These are phyloP conservation scores for Fusarium avenaceum DNA, from an alignment of 2,329 filamentous ascomycete genomes.

Conservation along the genomic window DNA sequence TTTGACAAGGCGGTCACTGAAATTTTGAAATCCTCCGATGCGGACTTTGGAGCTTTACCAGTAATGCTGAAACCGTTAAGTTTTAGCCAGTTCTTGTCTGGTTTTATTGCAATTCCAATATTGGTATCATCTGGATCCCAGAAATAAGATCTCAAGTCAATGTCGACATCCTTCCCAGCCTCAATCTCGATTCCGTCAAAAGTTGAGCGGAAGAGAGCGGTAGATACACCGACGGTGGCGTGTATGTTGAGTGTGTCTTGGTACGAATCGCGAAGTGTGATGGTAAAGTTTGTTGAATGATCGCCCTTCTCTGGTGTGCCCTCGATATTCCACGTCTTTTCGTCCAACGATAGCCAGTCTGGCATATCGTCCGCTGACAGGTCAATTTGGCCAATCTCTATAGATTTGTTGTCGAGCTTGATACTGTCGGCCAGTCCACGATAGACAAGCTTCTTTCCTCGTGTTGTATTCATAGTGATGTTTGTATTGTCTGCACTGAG, in stretches of 20 bases:
- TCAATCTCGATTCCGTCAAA: constrained; percentile 57
- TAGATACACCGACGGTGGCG: constrained; percentile 57
- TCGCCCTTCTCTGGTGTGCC: constrained; percentile 74
- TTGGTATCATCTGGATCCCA: constrained; percentile 56
- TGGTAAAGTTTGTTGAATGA: constrained; percentile 71
- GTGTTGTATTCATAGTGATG: constrained; percentile 69
- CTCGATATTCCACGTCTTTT: constrained; percentile 69
- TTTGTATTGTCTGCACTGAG: constrained; percentile 72
- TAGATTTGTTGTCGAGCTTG: constrained; percentile 68
- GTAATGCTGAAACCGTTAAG: constrained; percentile 56
- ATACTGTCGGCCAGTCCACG: constrained; percentile 65
- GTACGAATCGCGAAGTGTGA: constrained; percentile 71
- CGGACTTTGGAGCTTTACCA: constrained; percentile 57
- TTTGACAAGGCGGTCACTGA: constrained; percentile 54
- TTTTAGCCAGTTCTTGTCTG: constrained; percentile 60
- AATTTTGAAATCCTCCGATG: constrained; percentile 52
- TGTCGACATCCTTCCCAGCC: constrained; percentile 58
- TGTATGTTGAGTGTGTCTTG: constrained; percentile 71
- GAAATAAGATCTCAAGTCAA: constrained; percentile 61
- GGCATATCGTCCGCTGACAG: constrained; percentile 69
- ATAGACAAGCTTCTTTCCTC: constrained; percentile 66
- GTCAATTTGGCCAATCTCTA: constrained; percentile 65
- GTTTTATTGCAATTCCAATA: constrained; percentile 55
- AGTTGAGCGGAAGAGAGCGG: constrained; percentile 57
- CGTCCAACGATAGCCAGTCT: constrained; percentile 77